A percentile compares a stretch with the other conserved stretches of the same genome.
phyloP scores from a whole-genome alignment of 2,329 filamentous ascomycete genomes.

The Microcera coccophila region DNA sequence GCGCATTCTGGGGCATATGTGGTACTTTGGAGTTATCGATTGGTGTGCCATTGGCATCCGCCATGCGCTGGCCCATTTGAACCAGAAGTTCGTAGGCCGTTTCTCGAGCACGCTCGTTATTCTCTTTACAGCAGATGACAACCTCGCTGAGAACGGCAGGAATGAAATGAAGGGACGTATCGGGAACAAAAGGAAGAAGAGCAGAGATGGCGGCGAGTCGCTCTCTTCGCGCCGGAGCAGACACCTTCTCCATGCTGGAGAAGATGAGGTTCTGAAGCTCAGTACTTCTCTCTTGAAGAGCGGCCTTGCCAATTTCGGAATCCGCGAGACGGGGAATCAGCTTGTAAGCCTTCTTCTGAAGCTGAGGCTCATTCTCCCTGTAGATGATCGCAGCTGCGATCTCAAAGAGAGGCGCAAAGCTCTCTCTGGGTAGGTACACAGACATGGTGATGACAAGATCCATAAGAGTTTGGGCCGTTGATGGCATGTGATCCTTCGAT shows the following conservation, averaged over 20 bases:
- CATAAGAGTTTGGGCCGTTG: slow-evolving; percentile 91
- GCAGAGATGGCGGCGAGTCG: slow-evolving; percentile 78
- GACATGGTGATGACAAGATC: slow-evolving; percentile 96
- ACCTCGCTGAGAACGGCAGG: slow-evolving; percentile 88
- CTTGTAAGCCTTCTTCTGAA: slow-evolving; percentile 99
- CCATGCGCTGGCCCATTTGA: slow-evolving; percentile 79
- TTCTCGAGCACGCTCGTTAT: slow-evolving; percentile 89
- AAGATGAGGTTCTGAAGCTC: slow-evolving; percentile 83
- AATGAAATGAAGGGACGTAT: slow-evolving; percentile 83
- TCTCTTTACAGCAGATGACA: slow-evolving; percentile 94
- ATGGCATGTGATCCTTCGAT: slow-evolving; percentile 73
- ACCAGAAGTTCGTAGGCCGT: slow-evolving; percentile 88
- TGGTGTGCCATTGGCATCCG: slow-evolving; percentile 58
- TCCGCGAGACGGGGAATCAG: slow-evolving; percentile 86
- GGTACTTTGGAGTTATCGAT: slow-evolving; percentile 85
- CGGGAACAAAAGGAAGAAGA: slow-evolving; percentile 73
- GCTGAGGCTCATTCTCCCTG: slow-evolving; percentile 77
- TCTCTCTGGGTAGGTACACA: slow-evolving; percentile 82
- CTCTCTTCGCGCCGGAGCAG: slow-evolving; percentile 80
- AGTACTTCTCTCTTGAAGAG: slow-evolving; percentile 67
- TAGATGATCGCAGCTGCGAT: slow-evolving; percentile 81
- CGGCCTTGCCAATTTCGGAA: slow-evolving; percentile 71
- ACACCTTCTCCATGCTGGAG: slow-evolving; percentile 75
- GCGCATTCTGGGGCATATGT: slow-evolving; percentile 79
- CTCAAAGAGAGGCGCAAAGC: slow-evolving; percentile 79